Percentiles rank a stretch among this genome's conserved stretches.
phyloP scores from a whole-genome alignment of 2,329 filamentous ascomycete species.

The Aspergillus fumigatus region DNA sequence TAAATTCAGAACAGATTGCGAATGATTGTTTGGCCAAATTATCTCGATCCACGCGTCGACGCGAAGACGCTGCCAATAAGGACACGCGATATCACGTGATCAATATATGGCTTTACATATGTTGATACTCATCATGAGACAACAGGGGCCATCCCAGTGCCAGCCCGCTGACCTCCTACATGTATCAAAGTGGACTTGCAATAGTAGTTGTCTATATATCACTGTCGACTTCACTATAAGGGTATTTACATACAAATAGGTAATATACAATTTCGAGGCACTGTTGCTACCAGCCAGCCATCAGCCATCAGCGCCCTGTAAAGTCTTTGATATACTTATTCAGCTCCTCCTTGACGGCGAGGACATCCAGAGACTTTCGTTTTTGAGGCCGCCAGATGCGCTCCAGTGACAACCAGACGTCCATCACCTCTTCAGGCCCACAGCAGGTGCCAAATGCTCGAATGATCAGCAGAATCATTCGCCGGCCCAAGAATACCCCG shows the following conservation, averaged over 20 bases:
- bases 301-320: neutral
- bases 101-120: too few species aligned
- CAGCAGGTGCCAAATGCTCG: constrained; percentile 38
- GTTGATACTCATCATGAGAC: constrained; percentile 1
- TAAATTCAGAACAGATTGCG: neutral
- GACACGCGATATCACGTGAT: constrained; percentile 26
- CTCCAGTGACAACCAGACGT: constrained; percentile 37
- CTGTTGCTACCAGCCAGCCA: neutral
- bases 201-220: neutral
- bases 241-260: constrained; percentile 16
- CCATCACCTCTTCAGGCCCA: constrained; percentile 32
- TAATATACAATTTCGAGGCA: constrained; percentile 25
- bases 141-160: neutral
- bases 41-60: constrained; percentile 1
- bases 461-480: constrained; percentile 35
- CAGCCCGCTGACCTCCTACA: neutral
- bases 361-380: constrained; percentile 33
- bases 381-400: constrained; percentile 37
- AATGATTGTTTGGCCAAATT: neutral
- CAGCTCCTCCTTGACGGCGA: constrained; percentile 35
- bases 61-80: constrained; percentile 5
- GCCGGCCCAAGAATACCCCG: constrained; percentile 39
- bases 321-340: constrained; percentile 28
- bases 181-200: neutral
- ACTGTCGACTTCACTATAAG: constrained; percentile 6